phyloP scores from a whole-genome alignment of 805 yeast genomes.

The Candida sakaeoensis region DNA sequence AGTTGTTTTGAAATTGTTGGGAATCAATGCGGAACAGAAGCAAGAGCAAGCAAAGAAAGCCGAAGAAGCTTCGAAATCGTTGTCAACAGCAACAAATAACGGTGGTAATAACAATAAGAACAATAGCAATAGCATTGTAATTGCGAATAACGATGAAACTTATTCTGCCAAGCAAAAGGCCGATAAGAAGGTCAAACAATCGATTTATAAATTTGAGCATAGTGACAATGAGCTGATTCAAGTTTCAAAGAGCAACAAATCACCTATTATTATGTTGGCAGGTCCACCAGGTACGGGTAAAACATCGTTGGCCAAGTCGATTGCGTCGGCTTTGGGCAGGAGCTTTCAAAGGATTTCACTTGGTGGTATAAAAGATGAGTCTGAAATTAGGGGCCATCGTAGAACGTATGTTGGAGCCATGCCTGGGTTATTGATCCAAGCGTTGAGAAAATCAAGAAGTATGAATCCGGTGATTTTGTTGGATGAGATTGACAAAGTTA shows the following conservation, averaged over 20 bases:
- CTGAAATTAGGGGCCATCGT: slow-evolving; percentile 87
- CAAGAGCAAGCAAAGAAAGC: slow-evolving; percentile 12
- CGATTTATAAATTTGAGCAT: slow-evolving; percentile 4
- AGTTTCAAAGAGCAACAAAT: slow-evolving; percentile 36
- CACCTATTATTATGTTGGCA: slow-evolving; percentile 77
- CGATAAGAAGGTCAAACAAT: slow-evolving; percentile 8
- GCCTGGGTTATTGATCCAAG: slow-evolving; percentile 81
- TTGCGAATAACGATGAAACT: slow-evolving; percentile 36
- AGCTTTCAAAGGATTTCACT: slow-evolving; percentile 76
- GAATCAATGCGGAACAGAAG: slow-evolving; percentile 33
- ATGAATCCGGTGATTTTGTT: slow-evolving; percentile 81
- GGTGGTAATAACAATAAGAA: too few relatives aligned
- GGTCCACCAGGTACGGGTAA: slow-evolving; percentile 97
- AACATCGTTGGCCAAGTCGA: slow-evolving; percentile 79
- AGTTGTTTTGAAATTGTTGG: slow-evolving; percentile 65
- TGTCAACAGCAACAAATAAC: background rate
- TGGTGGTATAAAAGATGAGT: slow-evolving; percentile 87
- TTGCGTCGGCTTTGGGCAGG: slow-evolving; percentile 70
- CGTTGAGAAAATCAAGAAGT: slow-evolving; percentile 66
- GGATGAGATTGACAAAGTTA: slow-evolving; percentile 82
- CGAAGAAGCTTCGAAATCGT: background rate
- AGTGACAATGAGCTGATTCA: slow-evolving; percentile 12
- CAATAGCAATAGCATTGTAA: slow-evolving; percentile 20
- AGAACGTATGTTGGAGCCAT: slow-evolving; percentile 89
- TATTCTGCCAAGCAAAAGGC: slow-evolving; percentile 23